Base-by-base conservation (phyloP, 768 basidiomycete species). In the Asterophora lycoperdoides region DNA sequence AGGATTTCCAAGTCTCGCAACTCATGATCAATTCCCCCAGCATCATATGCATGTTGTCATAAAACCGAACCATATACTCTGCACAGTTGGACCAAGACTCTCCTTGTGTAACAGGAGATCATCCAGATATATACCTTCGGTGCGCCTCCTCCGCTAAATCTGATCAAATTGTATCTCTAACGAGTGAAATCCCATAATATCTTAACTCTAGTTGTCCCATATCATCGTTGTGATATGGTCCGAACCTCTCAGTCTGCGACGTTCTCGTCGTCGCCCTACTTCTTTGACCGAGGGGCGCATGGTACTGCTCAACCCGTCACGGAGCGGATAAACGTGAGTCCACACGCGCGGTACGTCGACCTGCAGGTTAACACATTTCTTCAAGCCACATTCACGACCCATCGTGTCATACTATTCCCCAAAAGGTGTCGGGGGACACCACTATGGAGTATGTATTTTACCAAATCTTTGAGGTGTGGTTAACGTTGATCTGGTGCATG, bases 361-460 rank as follows among this genome's bases (percentile, higher is more conserved):
- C 41, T 48, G 35, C 26, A 40, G 28, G 10, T 15, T 18, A 26
- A 41, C 38, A 30, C 41, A 41, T 36, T 29, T 43, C 18, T 40
- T 28, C 5, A 26, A 85, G 81, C 75, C 86, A 3, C 90, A 95
- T 69, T 91, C 88, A 38, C 78, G 86, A 17, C 89, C 92, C 0
- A 83, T 89, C 56, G 96, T 99, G 8, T 93, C 94, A 2, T 99
- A 98, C 67, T 99, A 94, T 69, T 93, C 88, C 58, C 93, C 96
- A 0, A 87, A 88, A 68, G 90, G 86, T 41, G 89, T 97, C 2
- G 96, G 96, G 2, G 85, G 89, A 53, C 90, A 93, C 64, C 96
- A 99, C 64, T 99, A 97, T 72, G 95, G 95, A 53, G 95, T 95
- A 70, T 47, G 23, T 6, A 3, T 23, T 23, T 82, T 69, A 18